Conservation (phyloP, 208 protist species). For the Zelonia costaricensis region DNA sequence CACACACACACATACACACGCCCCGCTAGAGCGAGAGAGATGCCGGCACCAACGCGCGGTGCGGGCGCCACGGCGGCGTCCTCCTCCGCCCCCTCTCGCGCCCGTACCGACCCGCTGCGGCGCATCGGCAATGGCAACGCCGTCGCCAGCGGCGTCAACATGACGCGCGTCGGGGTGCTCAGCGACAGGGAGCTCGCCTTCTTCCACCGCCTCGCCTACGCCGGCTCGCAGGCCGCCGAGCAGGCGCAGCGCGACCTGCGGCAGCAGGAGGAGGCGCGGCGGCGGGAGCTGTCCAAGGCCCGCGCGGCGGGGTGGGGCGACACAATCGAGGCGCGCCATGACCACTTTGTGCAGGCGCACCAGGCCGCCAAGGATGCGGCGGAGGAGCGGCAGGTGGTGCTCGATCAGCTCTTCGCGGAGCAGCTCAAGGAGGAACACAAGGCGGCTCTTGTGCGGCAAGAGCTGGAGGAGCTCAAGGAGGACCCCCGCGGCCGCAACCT, state of each 20-base stretch:
- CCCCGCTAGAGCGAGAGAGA: too few species aligned
- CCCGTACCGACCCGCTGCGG: conserved; percentile 59
- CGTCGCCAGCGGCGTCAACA: conserved; percentile 63
- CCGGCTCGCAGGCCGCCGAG: conserved; percentile 21
- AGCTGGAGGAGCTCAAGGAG: conserved; percentile 58
- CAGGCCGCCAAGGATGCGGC: conserved; percentile 51
- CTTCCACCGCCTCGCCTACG: conserved; percentile 54
- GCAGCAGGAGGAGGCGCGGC: conserved; percentile 34
- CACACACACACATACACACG: too few species aligned
- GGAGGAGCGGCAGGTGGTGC: conserved; percentile 47
- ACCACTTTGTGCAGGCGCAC: conserved; percentile 47
- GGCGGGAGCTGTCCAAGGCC: conserved; percentile 43
- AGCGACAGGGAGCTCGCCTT: conserved; percentile 71
- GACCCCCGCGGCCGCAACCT: conserved; percentile 76
- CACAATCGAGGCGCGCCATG: conserved; percentile 68
- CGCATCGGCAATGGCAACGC: conserved; percentile 81
- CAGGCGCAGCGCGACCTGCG: conserved; percentile 32
- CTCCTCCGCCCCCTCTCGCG: conserved; percentile 38
- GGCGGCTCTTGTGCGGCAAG: conserved; percentile 41
- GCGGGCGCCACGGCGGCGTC: not conserved
- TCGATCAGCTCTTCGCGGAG: conserved; percentile 60
- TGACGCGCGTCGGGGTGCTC: conserved; percentile 63
- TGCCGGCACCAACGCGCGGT: too few species aligned
- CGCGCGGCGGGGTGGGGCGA: conserved; percentile 66
- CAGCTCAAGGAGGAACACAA: conserved; percentile 65